These are phyloP conservation scores for Solanum bulbocastanum DNA, from an alignment of 257 asterid genomes.

Conservation along the genomic window DNA sequence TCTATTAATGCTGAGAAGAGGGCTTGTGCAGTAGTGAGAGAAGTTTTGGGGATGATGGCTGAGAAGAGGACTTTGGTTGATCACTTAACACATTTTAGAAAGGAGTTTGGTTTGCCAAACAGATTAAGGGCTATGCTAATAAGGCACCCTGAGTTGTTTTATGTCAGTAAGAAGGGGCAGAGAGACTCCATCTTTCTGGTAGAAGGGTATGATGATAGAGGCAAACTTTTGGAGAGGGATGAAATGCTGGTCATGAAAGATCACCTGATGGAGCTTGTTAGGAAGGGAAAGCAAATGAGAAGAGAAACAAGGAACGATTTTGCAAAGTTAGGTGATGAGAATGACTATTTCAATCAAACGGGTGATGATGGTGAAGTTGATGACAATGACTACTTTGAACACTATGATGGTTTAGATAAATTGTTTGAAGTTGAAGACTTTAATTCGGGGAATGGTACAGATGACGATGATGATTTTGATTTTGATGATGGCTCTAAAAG, in stretches of 20 bases:
- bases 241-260: conserved; percentile 38
- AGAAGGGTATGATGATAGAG: conserved; percentile 67
- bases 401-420: conserved; percentile 53
- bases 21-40: conserved; percentile 84
- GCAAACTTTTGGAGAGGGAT: conserved; percentile 52
- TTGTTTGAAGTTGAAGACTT: conserved; percentile 46
- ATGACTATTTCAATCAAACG: not conserved
- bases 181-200: conserved; percentile 86
- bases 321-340: not conserved
- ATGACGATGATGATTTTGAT: conserved; percentile 11
- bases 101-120: conserved; percentile 82
- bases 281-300: conserved; percentile 66
- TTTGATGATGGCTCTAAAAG: conserved; percentile 20
- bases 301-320: conserved; percentile 43
- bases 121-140: conserved; percentile 80
- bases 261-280: conserved; percentile 49
- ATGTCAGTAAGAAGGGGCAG: conserved; percentile 78
- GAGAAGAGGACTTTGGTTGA: conserved; percentile 94
- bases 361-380: conserved; percentile 28
- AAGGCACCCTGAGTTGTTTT: conserved; percentile 93
- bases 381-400: conserved; percentile 9
- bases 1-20: conserved; percentile 82
- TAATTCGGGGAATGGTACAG: conserved; percentile 21
- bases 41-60: conserved; percentile 69
- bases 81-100: conserved; percentile 88